Evolutionary conservation across 306 rosid genomes (phyloP).

Genomic region (Herpetospermum pedunculosum): DNA sequence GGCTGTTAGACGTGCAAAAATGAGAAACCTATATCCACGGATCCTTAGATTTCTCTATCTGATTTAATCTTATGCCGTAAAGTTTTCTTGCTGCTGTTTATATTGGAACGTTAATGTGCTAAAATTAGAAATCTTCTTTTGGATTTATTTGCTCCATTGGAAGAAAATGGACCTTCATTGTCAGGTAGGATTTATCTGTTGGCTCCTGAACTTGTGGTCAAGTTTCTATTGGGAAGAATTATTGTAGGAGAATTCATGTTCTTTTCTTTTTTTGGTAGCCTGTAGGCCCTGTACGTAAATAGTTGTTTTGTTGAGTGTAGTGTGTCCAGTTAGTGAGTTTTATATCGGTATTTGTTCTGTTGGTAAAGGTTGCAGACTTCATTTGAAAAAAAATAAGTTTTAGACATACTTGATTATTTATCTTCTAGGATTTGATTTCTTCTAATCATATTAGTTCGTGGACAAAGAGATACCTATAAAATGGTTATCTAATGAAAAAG

Average conservation of each 20-base stretch:
- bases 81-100: not conserved
- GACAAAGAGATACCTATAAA: not conserved
- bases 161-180: not conserved
- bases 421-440: not conserved
- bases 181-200: not conserved
- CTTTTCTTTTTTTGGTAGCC: not conserved
- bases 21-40: not conserved
- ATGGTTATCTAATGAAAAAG: not conserved
- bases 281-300: not conserved
- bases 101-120: not conserved
- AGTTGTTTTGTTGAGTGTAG: not conserved
- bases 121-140: not conserved
- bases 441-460: not conserved
- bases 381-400: not conserved
- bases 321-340: not conserved
- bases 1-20: not conserved
- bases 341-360: not conserved
- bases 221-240: not conserved
- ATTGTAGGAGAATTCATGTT: not conserved
- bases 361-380: not conserved
- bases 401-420: not conserved
- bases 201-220: not conserved
- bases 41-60: not conserved
- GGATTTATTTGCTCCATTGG: not conserved
- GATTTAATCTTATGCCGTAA: not conserved